Evolutionary conservation across 2,329 filamentous ascomycete species (phyloP), one percentile per base, ranked within the genome.

Genomic region (Eutypella sp.): DNA sequence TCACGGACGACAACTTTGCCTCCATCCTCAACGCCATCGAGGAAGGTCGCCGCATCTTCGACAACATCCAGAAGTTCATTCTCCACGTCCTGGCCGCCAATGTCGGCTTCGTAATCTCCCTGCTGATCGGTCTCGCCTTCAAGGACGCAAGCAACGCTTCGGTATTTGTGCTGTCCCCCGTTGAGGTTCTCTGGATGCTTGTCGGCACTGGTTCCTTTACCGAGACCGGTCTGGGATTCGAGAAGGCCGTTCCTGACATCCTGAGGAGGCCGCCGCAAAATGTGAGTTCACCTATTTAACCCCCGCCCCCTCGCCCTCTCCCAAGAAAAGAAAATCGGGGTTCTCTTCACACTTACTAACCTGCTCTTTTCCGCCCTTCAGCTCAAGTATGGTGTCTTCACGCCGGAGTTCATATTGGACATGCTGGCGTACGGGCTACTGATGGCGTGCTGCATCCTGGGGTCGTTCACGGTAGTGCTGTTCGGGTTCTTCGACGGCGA

Each of bases 131-230:
- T 42, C 75, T 89, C 2, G 80, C 72, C 0, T 89, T 89, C 70
- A 87, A 88, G 65, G 85, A 89, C 54, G 50, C 59, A 2, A 70
- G 70, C 11, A 70, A 74, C 1, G 70, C 87, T 11, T 89, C 85
- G 0, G 85, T 89, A 4, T 89, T 89, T 61, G 85, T 85, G 0
- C 74, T 89, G 2, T 73, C 84, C 0, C 85, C 85, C 0, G 82
- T 89, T n/a, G 81, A 89, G 55, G 87, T 89, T 52, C 73, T 90
- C 41, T 90, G 85, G 86, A 83, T 90, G 52, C 89, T 89, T 61
- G 89, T 89, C 84, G 77, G 87, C 43, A 90, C 85, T 0, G 87
- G 82, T 39, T 82, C 81, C 18, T 73, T 89, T 55, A 85, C 85
- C 2, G 86, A 88, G 53, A 88, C 89, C 81, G 87, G 86, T 50